A percentile compares a stretch with the other conserved stretches of the same genome.
phyloP scores from a whole-genome alignment of 495 filamentous ascomycete genomes.

The Podospora appendiculata region DNA sequence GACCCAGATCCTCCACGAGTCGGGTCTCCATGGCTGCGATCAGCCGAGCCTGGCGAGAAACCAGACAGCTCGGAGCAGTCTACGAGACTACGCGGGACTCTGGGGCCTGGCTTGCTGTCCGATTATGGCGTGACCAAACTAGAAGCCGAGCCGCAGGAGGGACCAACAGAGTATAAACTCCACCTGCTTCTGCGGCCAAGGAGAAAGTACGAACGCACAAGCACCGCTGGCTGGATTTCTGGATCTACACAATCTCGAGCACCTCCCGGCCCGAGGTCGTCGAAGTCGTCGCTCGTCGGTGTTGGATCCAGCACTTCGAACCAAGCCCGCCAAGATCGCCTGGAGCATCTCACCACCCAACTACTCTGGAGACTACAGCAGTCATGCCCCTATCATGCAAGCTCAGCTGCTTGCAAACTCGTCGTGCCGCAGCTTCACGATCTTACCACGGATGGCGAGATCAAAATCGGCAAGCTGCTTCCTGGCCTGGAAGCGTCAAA shows the following conservation, averaged over 20 bases:
- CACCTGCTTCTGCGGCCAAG: slow-evolving; percentile 81
- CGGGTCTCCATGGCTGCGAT: slow-evolving; percentile 76
- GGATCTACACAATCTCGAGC: slow-evolving; percentile 53
- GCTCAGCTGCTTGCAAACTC: slow-evolving; percentile 55
- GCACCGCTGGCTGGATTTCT: slow-evolving; percentile 29
- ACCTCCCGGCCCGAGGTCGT: slow-evolving; percentile 51
- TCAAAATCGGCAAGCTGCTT: slow-evolving; percentile 55
- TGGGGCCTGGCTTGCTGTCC: slow-evolving; percentile 43
- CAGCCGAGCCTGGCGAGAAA: slow-evolving; percentile 30
- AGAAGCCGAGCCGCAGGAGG: slow-evolving; percentile 86
- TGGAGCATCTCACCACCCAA: slow-evolving; percentile 90
- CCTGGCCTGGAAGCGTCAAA: slow-evolving; percentile 87
- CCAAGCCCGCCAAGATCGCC: slow-evolving; percentile 67
- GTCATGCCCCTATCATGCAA: slow-evolving; percentile 81
- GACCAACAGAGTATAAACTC: slow-evolving; percentile 92
- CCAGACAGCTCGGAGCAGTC: slow-evolving; percentile 20
- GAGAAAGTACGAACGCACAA: slow-evolving; percentile 58
- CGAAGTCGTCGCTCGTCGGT: slow-evolving; percentile 18
- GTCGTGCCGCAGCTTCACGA: slow-evolving; percentile 68
- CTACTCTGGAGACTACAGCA: slow-evolving; percentile 92
- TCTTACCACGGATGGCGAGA: slow-evolving; percentile 40
- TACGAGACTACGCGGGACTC: too few relatives aligned
- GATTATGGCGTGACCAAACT: slow-evolving; percentile 70
- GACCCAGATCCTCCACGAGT: slow-evolving; percentile 82
- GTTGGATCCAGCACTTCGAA: slow-evolving; percentile 31